Evolutionary conservation across 768 basidiomycete genomes (phyloP), one percentile per base, ranked within the genome.

Genomic region (Pleurotus giganteus): DNA sequence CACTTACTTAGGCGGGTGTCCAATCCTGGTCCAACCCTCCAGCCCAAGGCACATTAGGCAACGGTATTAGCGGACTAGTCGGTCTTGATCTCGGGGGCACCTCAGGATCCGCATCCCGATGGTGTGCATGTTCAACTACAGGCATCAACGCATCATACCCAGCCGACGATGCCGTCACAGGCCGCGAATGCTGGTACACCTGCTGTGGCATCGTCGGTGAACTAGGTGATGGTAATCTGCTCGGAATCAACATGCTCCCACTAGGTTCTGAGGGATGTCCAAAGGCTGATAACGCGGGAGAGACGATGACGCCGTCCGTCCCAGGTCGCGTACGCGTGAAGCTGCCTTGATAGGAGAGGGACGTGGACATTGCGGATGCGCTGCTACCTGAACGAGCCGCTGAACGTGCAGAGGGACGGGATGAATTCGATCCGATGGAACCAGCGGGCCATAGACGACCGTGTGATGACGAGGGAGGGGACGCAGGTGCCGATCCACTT

Each of bases 221-320:
- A 23, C 60, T 47, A 24, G 59, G 42, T 27, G 58, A 55, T 47
- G 54, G 60, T 53, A 54, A 51, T 55, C 58, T 39, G 26, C 58
- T 51, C 53, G 60, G 50, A 24, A 61, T 60, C 39, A 41, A 58
- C 17, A 53, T 60, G 49, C 59, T n/a, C n/a, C n/a, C 55, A 47
- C 65, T 66, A 19, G 62, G 64, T 50, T 44, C 58, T 58, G 34
- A 56, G 13, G 29, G 60, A 43, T 29, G 50, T 13, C 81, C 80
- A 61, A 84, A 81, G 0, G 77, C 79, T 0, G 82, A 83, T 44
- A 79, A 57, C 0, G 78, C 72, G 28, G 82, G 83, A 2, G 82
- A 82, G 31, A 74, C 61, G 4, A 69, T 61, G 2, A 57, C 64
- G 50, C 53, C 57, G 17, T 58, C 64, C 28, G 53, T 53, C 24